Evolutionary conservation across 768 basidiomycete genomes (phyloP).

Genomic region (Coprinopsis cinerea): DNA sequence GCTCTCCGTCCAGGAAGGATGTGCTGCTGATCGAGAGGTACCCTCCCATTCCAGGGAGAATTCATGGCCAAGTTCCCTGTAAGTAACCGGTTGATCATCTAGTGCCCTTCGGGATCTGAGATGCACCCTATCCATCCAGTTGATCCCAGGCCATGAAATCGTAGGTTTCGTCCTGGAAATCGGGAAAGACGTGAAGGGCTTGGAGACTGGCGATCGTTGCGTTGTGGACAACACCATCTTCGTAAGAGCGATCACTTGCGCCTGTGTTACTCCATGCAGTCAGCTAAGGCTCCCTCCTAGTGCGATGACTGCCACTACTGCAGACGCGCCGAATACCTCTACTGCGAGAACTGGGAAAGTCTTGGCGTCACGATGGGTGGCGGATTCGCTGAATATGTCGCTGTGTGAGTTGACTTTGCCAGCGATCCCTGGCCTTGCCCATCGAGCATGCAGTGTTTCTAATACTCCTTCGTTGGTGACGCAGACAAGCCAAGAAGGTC

Average conservation of each 20-base stretch:
- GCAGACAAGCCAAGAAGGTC: slow-evolving; percentile 55
- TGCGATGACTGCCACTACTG: slow-evolving; percentile 87
- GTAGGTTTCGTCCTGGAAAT: slow-evolving; percentile 69
- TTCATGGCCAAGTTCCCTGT: slow-evolving; percentile 70
- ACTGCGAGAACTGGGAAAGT: slow-evolving; percentile 82
- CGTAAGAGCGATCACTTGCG: slow-evolving; percentile 35
- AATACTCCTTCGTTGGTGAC: background rate
- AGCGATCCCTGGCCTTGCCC: background rate
- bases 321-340: slow-evolving; percentile 70
- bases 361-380: slow-evolving; percentile 78
- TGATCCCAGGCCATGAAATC: slow-evolving; percentile 41
- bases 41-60: slow-evolving; percentile 44
- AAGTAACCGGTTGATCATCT: slow-evolving; percentile 16
- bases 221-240: slow-evolving; percentile 71
- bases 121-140: slow-evolving; percentile 17
- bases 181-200: slow-evolving; percentile 76
- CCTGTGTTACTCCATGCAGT: slow-evolving; percentile 6
- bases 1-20: background rate
- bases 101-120: background rate
- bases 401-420: slow-evolving; percentile 72
- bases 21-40: slow-evolving; percentile 4
- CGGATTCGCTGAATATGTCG: slow-evolving; percentile 87
- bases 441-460: background rate
- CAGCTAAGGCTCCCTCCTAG: slow-evolving; percentile 27
- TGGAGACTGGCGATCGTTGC: slow-evolving; percentile 72